A percentile compares a stretch with the other conserved stretches of the same genome.
Conservation (phyloP, 805 yeast species). For the Isabelozyma rhagii region DNA sequence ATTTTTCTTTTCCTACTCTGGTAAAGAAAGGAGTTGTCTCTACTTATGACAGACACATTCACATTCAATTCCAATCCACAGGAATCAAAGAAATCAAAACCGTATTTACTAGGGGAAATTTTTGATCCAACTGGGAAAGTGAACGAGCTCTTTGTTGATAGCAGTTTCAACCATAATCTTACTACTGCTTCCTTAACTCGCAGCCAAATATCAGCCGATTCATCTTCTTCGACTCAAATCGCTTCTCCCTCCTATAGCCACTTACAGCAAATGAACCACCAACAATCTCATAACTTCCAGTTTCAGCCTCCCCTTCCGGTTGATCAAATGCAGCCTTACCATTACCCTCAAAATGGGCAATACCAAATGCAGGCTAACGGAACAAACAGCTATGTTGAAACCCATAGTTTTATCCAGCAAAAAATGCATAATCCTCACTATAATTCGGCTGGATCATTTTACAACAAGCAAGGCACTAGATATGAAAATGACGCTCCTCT, state of each 20-base stretch:
- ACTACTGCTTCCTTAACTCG: neutral
- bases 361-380: neutral
- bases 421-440: neutral
- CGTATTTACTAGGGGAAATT: neutral
- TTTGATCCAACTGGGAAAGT: neutral
- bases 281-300: neutral
- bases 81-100: neutral
- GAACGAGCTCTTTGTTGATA: neutral
- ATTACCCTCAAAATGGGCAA: slow-evolving; percentile 1
- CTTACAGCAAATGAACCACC: neutral
- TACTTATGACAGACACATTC: neutral
- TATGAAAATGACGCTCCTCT: neutral
- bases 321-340: neutral
- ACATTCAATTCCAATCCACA: neutral
- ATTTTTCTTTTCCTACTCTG: neutral
- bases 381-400: neutral
- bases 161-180: too few relatives aligned
- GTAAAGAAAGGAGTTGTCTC: neutral
- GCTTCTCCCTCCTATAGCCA: neutral
- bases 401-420: neutral
- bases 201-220: neutral
- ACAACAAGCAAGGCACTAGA: neutral
- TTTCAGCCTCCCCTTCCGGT: neutral
- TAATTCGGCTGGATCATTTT: neutral
- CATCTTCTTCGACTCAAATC: neutral